Conservation (phyloP, 2,329 filamentous ascomycete genomes). For the Pseudogymnoascus sp. region DNA sequence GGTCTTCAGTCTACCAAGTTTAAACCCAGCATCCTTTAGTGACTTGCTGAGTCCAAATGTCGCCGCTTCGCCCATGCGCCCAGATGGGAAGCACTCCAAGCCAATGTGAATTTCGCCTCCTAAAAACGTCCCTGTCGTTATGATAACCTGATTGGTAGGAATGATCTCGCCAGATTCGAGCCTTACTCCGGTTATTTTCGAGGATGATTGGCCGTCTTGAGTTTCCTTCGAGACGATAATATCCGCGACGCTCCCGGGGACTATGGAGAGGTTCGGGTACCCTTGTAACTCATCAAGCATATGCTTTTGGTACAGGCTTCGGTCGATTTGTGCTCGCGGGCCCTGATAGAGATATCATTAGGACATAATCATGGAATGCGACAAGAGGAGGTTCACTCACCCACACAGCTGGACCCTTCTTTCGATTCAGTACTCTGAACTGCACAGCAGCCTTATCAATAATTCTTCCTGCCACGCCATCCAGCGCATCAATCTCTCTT, state of each 20-base stretch:
- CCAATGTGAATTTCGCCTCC: slow-evolving; percentile 96
- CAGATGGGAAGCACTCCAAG: slow-evolving; percentile 73
- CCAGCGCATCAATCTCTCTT: slow-evolving; percentile 88
- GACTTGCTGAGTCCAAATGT: slow-evolving; percentile 91
- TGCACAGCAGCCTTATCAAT: slow-evolving; percentile 94
- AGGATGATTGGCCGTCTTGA: slow-evolving; percentile 43
- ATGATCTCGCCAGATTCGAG: slow-evolving; percentile 83
- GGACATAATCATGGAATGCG: neutral
- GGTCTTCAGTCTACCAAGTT: slow-evolving; percentile 85
- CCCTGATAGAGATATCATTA: slow-evolving; percentile 40
- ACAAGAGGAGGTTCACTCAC: slow-evolving; percentile 28
- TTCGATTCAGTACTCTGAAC: slow-evolving; percentile 79
- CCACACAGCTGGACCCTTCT: slow-evolving; percentile 94
- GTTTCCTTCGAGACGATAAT: slow-evolving; percentile 64
- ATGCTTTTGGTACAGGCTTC: slow-evolving; percentile 76
- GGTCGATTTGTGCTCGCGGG: slow-evolving; percentile 90
- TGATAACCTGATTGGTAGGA: slow-evolving; percentile 72
- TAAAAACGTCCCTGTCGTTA: slow-evolving; percentile 93
- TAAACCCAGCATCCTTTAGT: slow-evolving; percentile 77
- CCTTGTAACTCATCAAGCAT: slow-evolving; percentile 79
- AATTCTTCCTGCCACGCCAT: slow-evolving; percentile 78
- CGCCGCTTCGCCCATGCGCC: slow-evolving; percentile 87
- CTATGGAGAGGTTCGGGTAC: slow-evolving; percentile 71
- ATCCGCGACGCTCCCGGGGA: slow-evolving; percentile 85
- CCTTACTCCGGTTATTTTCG: slow-evolving; percentile 74